These are phyloP conservation scores for Aspergillus spinulosporus DNA, from an alignment of 2,329 filamentous ascomycete species.

Conservation along the genomic window DNA sequence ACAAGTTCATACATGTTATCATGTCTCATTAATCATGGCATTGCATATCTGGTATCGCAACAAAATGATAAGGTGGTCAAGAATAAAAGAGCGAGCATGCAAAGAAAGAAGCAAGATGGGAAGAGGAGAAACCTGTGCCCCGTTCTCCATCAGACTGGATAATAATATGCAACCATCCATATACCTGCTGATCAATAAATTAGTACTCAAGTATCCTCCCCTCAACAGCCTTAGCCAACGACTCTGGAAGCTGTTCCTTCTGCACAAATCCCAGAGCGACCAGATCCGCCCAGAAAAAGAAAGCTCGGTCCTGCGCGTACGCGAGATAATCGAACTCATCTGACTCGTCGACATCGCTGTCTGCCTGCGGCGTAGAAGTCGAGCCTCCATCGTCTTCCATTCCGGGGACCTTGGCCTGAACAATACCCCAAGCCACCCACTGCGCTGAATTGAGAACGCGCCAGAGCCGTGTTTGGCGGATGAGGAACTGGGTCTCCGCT, in stretches of 20 bases:
- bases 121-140: background rate
- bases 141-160: background rate
- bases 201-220: constrained; percentile 62
- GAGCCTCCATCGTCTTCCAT: constrained; percentile 52
- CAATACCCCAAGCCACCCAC: constrained; percentile 96
- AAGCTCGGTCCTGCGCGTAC: constrained; percentile 84
- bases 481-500: constrained; percentile 65
- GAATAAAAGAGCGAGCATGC: background rate
- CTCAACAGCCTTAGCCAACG: constrained; percentile 66
- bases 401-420: constrained; percentile 84
- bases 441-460: constrained; percentile 80
- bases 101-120: background rate
- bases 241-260: constrained; percentile 71
- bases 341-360: constrained; percentile 55
- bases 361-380: constrained; percentile 28
- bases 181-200: background rate
- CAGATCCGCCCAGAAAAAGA: constrained; percentile 95
- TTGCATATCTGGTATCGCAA: constrained; percentile 16
- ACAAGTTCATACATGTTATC: constrained; percentile 21
- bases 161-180: background rate
- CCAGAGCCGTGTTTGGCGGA: constrained; percentile 82
- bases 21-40: constrained; percentile 17
- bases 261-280: constrained; percentile 73
- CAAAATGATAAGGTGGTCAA: constrained; percentile 4
- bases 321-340: constrained; percentile 91